Evolutionary conservation across 73 alveolate species (phyloP).

Genomic region (Paramecium tetraurelia): DNA sequence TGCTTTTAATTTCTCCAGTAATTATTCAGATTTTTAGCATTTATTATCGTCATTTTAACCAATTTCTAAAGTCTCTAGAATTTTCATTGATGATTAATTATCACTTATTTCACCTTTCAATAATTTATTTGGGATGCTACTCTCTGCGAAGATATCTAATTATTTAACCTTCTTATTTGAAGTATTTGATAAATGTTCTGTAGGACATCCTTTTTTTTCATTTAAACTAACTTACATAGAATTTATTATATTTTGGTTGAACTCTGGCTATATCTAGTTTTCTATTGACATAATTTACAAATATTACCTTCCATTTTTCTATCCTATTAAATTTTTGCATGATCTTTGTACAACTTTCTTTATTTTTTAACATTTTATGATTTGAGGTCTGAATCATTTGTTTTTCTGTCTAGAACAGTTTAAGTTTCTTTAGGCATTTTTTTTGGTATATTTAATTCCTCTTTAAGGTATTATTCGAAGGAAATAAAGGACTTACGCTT

Average conservation of each 20-base stretch:
- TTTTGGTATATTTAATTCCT: not conserved
- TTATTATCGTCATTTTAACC: not conserved
- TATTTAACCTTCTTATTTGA: not conserved
- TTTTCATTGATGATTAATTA: not conserved
- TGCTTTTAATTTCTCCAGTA: not conserved
- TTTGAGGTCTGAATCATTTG: not conserved
- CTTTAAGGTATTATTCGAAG: not conserved
- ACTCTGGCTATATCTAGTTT: not conserved
- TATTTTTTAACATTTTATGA: not conserved
- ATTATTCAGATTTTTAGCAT: not conserved
- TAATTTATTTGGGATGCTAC: not conserved
- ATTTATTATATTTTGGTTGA: not conserved
- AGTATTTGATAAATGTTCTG: not conserved
- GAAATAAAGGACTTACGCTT: not conserved
- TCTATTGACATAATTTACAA: not conserved
- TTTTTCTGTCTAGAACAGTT: not conserved
- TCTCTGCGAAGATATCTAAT: not conserved
- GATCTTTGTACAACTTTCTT: not conserved
- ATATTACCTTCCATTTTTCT: slow-evolving; percentile 30
- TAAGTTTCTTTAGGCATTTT: not conserved
- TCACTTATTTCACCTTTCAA: not conserved
- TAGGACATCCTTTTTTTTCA: not conserved
- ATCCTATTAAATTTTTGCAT: not conserved
- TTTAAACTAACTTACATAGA: not conserved
- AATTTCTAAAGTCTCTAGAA: not conserved